Conservation (phyloP, 2,329 filamentous ascomycete genomes). For the Aspergillus nomiae region DNA sequence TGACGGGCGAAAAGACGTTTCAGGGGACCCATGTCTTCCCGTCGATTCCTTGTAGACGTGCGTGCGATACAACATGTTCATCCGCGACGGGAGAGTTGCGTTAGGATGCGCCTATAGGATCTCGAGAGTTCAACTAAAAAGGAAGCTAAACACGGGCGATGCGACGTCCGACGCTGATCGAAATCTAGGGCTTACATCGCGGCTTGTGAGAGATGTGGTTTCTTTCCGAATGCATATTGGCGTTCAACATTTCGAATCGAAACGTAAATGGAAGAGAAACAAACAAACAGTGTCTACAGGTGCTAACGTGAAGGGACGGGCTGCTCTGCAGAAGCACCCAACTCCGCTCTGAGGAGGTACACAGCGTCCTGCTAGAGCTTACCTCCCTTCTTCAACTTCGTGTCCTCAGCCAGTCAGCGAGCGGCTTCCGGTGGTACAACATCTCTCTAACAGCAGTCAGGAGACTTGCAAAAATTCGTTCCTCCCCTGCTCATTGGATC, state of each 20-base stretch:
- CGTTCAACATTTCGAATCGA: not conserved
- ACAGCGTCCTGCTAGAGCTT: slow-evolving; percentile 1
- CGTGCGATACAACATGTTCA: slow-evolving; percentile 12
- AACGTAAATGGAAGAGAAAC: not conserved
- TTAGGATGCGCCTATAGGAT: slow-evolving; percentile 11
- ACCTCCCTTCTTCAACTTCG: not conserved
- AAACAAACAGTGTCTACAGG: not conserved
- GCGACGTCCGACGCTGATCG: slow-evolving; percentile 4
- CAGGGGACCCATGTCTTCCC: slow-evolving; percentile 23
- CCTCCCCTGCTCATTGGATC: not conserved
- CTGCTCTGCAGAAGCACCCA: slow-evolving; percentile 4
- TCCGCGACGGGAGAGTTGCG: slow-evolving; percentile 13
- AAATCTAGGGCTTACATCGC: slow-evolving; percentile 1
- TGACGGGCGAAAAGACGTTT: slow-evolving; percentile 11
- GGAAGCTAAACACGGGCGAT: slow-evolving; percentile 5
- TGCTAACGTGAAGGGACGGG: no score
- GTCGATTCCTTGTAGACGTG: slow-evolving; percentile 24
- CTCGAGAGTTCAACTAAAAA: slow-evolving; percentile 5
- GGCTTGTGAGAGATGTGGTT: not conserved
- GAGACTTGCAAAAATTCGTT: not conserved
- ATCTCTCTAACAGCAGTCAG: not conserved
- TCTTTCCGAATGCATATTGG: not conserved
- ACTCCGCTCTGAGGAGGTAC: slow-evolving; percentile 6
- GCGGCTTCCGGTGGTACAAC: not conserved
- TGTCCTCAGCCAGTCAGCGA: not conserved